A percentile compares a stretch with the other conserved stretches of the same genome.
phyloP scores from a whole-genome alignment of 805 yeast species.

The Lipomyces yamadae region DNA sequence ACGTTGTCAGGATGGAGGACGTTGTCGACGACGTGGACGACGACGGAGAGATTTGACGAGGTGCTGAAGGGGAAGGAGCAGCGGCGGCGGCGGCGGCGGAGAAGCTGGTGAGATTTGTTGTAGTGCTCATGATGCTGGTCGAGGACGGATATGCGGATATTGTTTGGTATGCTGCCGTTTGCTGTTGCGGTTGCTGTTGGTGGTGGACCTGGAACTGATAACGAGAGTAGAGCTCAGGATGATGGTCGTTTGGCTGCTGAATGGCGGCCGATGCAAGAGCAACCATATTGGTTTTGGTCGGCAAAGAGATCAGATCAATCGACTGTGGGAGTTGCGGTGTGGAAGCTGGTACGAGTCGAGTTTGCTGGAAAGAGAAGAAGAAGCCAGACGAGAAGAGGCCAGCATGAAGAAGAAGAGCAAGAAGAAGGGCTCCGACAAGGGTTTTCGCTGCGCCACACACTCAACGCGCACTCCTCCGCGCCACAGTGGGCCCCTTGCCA shows the following conservation, averaged over 20 bases:
- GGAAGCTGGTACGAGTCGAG: conserved; percentile 3
- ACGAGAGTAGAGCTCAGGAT: background rate
- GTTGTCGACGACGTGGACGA: conserved; percentile 31
- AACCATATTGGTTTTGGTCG: background rate
- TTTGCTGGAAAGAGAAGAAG: background rate
- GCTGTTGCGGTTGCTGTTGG: too few species aligned
- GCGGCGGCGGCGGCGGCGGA: background rate
- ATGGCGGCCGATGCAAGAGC: background rate
- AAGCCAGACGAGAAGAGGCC: too few species aligned
- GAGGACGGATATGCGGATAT: background rate
- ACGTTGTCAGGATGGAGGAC: conserved; percentile 19
- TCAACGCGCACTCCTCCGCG: too few species aligned
- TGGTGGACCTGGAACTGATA: background rate
- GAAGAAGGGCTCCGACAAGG: too few species aligned
- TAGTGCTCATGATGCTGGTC: background rate
- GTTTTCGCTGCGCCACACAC: too few species aligned
- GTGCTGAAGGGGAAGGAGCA: background rate
- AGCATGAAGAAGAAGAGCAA: too few species aligned
- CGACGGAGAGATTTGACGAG: conserved; percentile 26
- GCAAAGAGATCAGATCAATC: background rate
- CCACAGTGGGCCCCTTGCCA: too few species aligned
- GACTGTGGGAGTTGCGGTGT: background rate
- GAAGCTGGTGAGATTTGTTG: background rate
- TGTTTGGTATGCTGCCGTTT: background rate
- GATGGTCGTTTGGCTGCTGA: background rate